Percentiles rank a stretch among this genome's conserved stretches.
Evolutionary conservation across 345 rosid genomes (phyloP).

Genomic region (Euphorbia peplus): DNA sequence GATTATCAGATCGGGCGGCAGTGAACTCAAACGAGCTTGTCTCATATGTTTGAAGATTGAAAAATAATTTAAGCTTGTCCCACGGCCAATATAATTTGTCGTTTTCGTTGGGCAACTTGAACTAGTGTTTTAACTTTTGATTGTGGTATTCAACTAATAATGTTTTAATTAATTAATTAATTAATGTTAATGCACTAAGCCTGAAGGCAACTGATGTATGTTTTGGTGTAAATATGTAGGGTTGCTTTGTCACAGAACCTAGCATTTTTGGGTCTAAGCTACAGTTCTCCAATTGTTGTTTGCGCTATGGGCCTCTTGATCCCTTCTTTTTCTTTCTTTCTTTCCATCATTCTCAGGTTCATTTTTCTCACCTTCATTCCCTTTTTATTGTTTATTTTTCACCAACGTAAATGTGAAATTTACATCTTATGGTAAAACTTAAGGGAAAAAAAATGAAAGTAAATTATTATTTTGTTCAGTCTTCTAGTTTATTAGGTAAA

Average conservation of each 20-base stretch:
- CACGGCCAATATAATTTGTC: neutral
- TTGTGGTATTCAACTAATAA: neutral
- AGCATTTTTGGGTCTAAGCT: slow-evolving; percentile 59
- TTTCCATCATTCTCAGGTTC: slow-evolving; percentile 56
- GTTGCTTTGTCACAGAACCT: slow-evolving; percentile 61
- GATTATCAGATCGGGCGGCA: no score
- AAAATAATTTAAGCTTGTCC: neutral
- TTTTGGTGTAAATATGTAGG: slow-evolving; percentile 40
- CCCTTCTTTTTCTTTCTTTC: slow-evolving; percentile 63
- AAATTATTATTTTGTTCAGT: neutral
- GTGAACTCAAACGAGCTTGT: no score
- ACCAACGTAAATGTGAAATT: no score
- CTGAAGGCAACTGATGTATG: neutral
- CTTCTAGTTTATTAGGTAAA: neutral
- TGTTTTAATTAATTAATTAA: no score
- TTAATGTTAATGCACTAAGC: neutral
- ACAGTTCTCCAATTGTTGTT: slow-evolving; percentile 76
- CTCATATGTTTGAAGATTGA: neutral
- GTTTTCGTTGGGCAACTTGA: no score
- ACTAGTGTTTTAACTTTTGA: neutral
- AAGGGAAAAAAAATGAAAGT: neutral
- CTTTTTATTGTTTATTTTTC: neutral
- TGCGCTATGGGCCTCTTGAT: slow-evolving; percentile 74
- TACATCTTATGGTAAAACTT: neutral
- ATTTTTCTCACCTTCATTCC: neutral